phyloP scores from a whole-genome alignment of 2,329 filamentous ascomycete genomes.

The Didymella glomerata region DNA sequence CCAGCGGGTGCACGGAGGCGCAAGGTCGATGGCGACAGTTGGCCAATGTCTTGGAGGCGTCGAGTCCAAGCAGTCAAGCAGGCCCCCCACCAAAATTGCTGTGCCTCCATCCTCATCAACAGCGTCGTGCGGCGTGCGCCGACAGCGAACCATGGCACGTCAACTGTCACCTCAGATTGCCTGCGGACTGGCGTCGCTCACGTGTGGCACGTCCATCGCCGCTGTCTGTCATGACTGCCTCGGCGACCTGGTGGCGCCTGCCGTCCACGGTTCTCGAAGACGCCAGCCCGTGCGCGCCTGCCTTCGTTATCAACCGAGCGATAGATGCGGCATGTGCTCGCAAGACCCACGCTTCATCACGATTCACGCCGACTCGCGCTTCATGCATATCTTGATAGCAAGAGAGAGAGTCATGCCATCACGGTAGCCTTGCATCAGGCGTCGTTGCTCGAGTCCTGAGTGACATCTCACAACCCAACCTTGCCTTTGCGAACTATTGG shows the following conservation, averaged over 20 bases:
- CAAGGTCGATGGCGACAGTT: conserved; percentile 21
- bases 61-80: conserved; percentile 10
- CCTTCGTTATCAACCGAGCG: conserved; percentile 12
- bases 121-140: conserved; percentile 14
- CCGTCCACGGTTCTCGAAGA: conserved; percentile 9
- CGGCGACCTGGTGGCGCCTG: conserved; percentile 17
- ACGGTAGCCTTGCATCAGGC: conserved; percentile 9
- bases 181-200: not conserved
- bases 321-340: conserved; percentile 15
- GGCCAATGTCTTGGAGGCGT: conserved; percentile 20
- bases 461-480: conserved; percentile 9
- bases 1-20: conserved; percentile 2
- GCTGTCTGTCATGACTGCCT: conserved; percentile 2
- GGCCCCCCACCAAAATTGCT: not conserved
- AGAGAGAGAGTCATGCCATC: not conserved
- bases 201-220: conserved; percentile 4
- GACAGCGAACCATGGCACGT: conserved; percentile 21
- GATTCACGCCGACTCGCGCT: not conserved
- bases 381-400: conserved; percentile 8
- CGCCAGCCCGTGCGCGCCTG: conserved; percentile 14
- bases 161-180: conserved; percentile 14
- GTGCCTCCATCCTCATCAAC: not conserved
- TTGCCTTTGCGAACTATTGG: conserved; percentile 8
- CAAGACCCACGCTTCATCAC: conserved; percentile 11
- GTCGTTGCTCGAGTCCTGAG: conserved; percentile 9